phyloP scores from a whole-genome alignment of 106 monocot genomes.

The Apostasia ramifera region DNA sequence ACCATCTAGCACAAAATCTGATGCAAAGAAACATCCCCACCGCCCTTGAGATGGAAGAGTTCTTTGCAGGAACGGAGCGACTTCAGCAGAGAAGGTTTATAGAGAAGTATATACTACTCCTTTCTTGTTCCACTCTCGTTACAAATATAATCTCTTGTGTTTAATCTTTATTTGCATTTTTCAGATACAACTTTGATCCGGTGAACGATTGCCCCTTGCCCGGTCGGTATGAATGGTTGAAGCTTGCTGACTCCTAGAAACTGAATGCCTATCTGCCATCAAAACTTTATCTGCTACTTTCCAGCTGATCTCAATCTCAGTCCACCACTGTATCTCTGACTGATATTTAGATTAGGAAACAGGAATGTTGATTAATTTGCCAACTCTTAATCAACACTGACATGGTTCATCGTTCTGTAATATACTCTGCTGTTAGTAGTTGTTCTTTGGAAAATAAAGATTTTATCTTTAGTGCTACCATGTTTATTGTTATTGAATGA shows the following conservation, averaged over 20 bases:
- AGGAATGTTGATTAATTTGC: not conserved
- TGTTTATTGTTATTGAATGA: no score
- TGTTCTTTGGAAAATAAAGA: slow-evolving; percentile 2
- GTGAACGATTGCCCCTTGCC: slow-evolving; percentile 50
- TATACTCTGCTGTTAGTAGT: not conserved
- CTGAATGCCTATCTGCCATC: not conserved
- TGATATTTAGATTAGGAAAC: not conserved
- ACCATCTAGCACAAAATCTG: slow-evolving; percentile 16
- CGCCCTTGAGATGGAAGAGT: slow-evolving; percentile 67
- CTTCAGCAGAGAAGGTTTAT: slow-evolving; percentile 47
- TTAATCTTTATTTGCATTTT: not conserved
- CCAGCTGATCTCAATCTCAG: not conserved
- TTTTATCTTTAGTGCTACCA: not conserved
- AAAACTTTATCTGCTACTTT: not conserved
- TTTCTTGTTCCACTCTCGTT: not conserved
- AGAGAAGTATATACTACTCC: slow-evolving; percentile 49
- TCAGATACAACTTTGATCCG: slow-evolving; percentile 72
- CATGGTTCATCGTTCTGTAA: not conserved
- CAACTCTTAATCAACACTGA: not conserved
- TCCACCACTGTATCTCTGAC: not conserved
- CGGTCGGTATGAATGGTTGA: slow-evolving; percentile 65
- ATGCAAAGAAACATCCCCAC: slow-evolving; percentile 24
- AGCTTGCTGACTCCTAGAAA: slow-evolving; percentile 25
- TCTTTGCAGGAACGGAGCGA: slow-evolving; percentile 61
- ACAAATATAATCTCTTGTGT: no score